Evolutionary conservation across 768 basidiomycete genomes (phyloP), one percentile per base, ranked within the genome.

Genomic region (Astraeus odoratus): DNA sequence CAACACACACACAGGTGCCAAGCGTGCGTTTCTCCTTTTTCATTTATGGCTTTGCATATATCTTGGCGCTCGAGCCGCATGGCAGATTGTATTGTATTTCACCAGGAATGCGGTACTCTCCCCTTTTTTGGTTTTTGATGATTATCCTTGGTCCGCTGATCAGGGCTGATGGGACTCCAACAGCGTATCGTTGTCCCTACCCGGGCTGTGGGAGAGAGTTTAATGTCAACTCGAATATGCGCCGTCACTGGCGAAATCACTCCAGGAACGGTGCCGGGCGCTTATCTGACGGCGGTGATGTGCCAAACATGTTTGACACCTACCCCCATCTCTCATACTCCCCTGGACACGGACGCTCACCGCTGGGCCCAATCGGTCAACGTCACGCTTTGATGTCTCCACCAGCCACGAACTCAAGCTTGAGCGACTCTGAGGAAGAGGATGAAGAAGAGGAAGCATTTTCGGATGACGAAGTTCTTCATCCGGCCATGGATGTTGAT

Each of bases 201-300:
- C 82, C 80, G 5, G 75, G 78, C 34, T 88, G 86, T 58, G 81
- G 81, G 30, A 74, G 83, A 26, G 77, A 82, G 48, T 89, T 89
- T 65, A 88, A 86, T 51, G 87, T 87, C 38, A 86, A 86, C 58
- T 86, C 83, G 0, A 90, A 89, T 60, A 89, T 88, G 86, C 75
- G 86, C 24, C 70, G 86, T 5, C 86, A 89, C 55, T 81, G 79
- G 58, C 71, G 84, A 36, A 87, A 84, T 59, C 85, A 88, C 49
- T 65, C 61, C 0, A 27, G 60, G 42, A 63, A 54, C 39, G 53
- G 52, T 0, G 48, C 63, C 19, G 40, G 52, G 8, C 58, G 51
- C 41, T 35, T 62, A 0, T 51, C 56, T 0, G 38, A 19, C 33
- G 62, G 64, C 43, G 45, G 40, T 22, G 40, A 50, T 19, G 29